phyloP scores from a whole-genome alignment of 192 early-diverging fungal species.

The Coemansia guatemalensis region DNA sequence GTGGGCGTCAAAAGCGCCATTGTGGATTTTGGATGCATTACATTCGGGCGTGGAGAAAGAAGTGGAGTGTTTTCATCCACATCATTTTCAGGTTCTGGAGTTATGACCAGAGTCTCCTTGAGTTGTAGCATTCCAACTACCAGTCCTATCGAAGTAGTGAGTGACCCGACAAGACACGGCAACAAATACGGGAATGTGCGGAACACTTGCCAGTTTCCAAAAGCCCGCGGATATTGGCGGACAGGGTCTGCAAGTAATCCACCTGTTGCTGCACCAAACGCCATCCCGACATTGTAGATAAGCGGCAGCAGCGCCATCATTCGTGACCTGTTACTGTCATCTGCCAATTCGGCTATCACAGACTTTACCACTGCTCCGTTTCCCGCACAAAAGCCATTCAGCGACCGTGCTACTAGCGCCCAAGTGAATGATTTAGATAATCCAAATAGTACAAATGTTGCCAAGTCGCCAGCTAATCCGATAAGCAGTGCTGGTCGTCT shows the following conservation, averaged over 20 bases:
- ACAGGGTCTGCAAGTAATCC: constrained; percentile 77
- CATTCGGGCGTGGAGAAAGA: not conserved
- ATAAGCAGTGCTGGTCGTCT: constrained; percentile 71
- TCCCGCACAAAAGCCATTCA: constrained; percentile 71
- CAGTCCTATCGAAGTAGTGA: constrained; percentile 6
- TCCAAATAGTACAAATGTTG: constrained; percentile 71
- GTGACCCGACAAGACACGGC: constrained; percentile 71
- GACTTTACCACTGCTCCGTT: constrained; percentile 77
- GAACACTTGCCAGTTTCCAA: constrained; percentile 60
- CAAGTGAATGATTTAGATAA: constrained; percentile 56
- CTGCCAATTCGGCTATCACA: constrained; percentile 81
- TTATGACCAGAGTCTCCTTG: not conserved
- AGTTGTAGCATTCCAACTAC: not conserved
- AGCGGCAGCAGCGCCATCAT: constrained; percentile 74
- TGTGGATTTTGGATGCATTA: not conserved
- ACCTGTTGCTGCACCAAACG: constrained; percentile 68
- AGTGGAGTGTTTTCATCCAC: not conserved
- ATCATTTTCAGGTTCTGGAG: not conserved
- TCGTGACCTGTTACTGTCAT: constrained; percentile 67
- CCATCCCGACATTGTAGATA: constrained; percentile 62
- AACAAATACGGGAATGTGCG: constrained; percentile 72
- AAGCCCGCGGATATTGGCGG: constrained; percentile 58
- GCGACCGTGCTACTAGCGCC: constrained; percentile 60
- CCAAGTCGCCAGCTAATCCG: constrained; percentile 70
- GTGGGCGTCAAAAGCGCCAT: not conserved